Evolutionary conservation across 768 basidiomycete species (phyloP), one percentile per base, ranked within the genome.

Genomic region (Psilocybe subaeruginosa): DNA sequence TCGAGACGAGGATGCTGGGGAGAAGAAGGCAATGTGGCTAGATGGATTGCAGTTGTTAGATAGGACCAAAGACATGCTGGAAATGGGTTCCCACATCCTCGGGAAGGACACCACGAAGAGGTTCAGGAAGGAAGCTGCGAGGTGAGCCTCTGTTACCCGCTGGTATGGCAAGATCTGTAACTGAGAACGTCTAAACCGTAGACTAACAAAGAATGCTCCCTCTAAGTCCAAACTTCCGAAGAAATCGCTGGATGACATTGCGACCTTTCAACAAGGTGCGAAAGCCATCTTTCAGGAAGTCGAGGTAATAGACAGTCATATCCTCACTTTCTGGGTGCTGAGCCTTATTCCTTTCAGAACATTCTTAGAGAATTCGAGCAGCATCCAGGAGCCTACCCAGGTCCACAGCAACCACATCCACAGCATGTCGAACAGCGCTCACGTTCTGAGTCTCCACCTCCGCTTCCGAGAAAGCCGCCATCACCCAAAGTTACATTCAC

Each of bases 401-500:
- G 39, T 27, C 56, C 43, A 11, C 51, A 17, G 2, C 19, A 19
- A 19, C 60, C 41, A 12, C 66, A 64, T 19, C 56, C 65, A 12
- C 65, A 68, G 14, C 54, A 54, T 17, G n/a, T 53, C 4, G 64
- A 65, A 17, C 66, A 61, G 19, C 62, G 66, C 47, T 64, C 63
- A 31, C 63, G 68, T 4, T 70, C 71, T 9, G 67, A 67, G 49
- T 69, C 71, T 3, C 71, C 71, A 16, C 64, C 67, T 1, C 69
- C 69, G 4, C 65, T 72, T 14, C 69, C 69, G 16, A 62, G 67
- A 51, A 70, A 66, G 58, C 66, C 69, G 11, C 69, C 68, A 30
- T 72, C 69, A 23, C 66, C 68, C 17, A 70, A 68, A 58, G 71
- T 72, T 9, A 69, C 68, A 17, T 72, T 72, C 62, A 65, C 58